These are phyloP conservation scores for Ceratobasidium sp. DNA, from an alignment of 1,284 basidiomycete species.

Conservation along the genomic window DNA sequence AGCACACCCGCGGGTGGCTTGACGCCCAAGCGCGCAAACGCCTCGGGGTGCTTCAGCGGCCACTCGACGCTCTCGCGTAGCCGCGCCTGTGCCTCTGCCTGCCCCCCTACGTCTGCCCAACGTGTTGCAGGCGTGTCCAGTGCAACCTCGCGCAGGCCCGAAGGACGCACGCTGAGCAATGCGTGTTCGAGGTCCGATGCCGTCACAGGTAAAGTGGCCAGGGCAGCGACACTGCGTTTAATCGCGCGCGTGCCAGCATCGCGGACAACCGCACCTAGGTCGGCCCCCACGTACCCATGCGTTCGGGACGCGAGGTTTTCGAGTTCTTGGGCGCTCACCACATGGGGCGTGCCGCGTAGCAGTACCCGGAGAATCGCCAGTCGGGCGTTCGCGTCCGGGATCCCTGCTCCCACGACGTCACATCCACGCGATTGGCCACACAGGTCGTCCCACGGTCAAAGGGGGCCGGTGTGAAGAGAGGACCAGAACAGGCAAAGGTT, in stretches of 20 bases:
- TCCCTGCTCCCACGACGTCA: slow-evolving; percentile 59
- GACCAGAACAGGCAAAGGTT: background rate
- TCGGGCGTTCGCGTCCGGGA: slow-evolving; percentile 86
- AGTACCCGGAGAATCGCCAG: slow-evolving; percentile 84
- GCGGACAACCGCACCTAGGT: slow-evolving; percentile 88
- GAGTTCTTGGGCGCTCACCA: slow-evolving; percentile 67
- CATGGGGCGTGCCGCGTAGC: slow-evolving; percentile 80
- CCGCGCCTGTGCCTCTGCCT: slow-evolving; percentile 77
- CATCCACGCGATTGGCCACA: slow-evolving; percentile 4
- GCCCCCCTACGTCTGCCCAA: slow-evolving; percentile 92
- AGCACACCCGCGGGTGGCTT: slow-evolving; percentile 88
- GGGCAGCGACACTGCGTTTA: slow-evolving; percentile 69
- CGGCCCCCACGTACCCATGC: slow-evolving; percentile 97
- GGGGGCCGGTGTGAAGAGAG: slow-evolving; percentile 6
- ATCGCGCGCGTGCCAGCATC: slow-evolving; percentile 93
- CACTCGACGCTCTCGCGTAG: slow-evolving; percentile 91
- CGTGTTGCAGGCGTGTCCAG: slow-evolving; percentile 83
- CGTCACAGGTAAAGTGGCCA: slow-evolving; percentile 55
- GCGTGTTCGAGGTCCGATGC: slow-evolving; percentile 72
- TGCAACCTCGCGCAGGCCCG: slow-evolving; percentile 92
- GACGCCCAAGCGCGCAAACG: slow-evolving; percentile 88
- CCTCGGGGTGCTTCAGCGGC: slow-evolving; percentile 86
- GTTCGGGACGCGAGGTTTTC: slow-evolving; percentile 73
- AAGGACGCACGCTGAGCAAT: slow-evolving; percentile 83
- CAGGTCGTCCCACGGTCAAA: background rate